Evolutionary conservation across 176 grass and related monocot species (phyloP).

Genomic region (Saccharum officinarum): DNA sequence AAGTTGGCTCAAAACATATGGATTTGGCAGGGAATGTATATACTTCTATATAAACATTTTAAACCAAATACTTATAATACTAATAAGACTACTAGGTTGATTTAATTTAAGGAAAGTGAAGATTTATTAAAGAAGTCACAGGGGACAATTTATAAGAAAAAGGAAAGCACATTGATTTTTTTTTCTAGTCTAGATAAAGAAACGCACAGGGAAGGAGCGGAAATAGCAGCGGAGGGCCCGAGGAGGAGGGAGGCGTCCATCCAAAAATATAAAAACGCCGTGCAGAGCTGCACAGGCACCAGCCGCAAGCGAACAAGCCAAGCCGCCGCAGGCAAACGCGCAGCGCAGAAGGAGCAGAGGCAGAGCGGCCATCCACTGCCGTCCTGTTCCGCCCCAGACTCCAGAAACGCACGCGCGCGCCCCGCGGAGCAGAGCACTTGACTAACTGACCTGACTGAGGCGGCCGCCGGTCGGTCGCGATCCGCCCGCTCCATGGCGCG

Average conservation of each 20-base stretch:
- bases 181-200: not conserved
- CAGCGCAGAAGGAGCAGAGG: slow-evolving; percentile 29
- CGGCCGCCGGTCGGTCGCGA: not conserved
- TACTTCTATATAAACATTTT: not conserved
- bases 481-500: slow-evolving; percentile 42
- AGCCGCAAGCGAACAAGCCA: slow-evolving; percentile 25
- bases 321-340: not conserved
- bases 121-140: not conserved
- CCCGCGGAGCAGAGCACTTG: not conserved
- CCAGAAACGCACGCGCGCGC: slow-evolving; percentile 37
- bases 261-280: slow-evolving; percentile 41
- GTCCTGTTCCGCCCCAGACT: slow-evolving; percentile 31
- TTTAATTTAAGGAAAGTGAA: not conserved
- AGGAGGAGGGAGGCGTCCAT: not conserved
- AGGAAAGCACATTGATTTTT: not conserved
- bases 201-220: not conserved
- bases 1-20: not conserved
- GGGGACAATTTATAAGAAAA: not conserved
- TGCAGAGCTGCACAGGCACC: not conserved
- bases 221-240: slow-evolving; percentile 23
- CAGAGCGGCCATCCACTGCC: slow-evolving; percentile 28
- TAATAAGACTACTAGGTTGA: not conserved
- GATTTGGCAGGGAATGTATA: no score
- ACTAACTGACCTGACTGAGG: slow-evolving; percentile 14
- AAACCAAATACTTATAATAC: not conserved